Conservation (phyloP, 1,139 yeast genomes). For the Debaryomycetaceae sp. region DNA sequence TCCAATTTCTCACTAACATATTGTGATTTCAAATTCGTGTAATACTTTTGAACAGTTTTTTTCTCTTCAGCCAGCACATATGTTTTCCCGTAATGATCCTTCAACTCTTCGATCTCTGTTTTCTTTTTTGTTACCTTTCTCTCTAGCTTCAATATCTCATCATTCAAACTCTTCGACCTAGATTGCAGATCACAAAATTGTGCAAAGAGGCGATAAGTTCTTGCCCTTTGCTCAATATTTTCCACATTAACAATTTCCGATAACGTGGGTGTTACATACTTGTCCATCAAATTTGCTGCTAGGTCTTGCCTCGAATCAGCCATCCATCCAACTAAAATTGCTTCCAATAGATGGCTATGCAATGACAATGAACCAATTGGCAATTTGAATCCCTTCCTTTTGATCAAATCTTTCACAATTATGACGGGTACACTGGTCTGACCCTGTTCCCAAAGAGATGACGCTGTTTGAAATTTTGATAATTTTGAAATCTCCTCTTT, state of each 20-base stretch:
- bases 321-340: slow-evolving; percentile 68
- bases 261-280: slow-evolving; percentile 50
- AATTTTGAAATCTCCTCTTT: slow-evolving; percentile 17
- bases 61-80: slow-evolving; percentile 42
- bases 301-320: slow-evolving; percentile 67
- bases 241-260: slow-evolving; percentile 15
- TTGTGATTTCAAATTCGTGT: slow-evolving; percentile 44
- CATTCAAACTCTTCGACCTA: slow-evolving; percentile 40
- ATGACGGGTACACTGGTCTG: slow-evolving; percentile 52
- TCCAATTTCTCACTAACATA: slow-evolving; percentile 49
- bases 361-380: slow-evolving; percentile 8
- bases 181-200: slow-evolving; percentile 72
- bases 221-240: slow-evolving; percentile 26
- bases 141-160: slow-evolving; percentile 41
- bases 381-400: not conserved
- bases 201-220: slow-evolving; percentile 60
- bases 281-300: slow-evolving; percentile 52
- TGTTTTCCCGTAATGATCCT: slow-evolving; percentile 37
- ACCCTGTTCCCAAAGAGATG: slow-evolving; percentile 57
- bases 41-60: slow-evolving; percentile 49
- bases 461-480: slow-evolving; percentile 49
- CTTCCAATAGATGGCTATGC: slow-evolving; percentile 28
- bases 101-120: slow-evolving; percentile 48
- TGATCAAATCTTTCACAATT: slow-evolving; percentile 33
- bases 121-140: slow-evolving; percentile 35